phyloP scores from a whole-genome alignment of 805 yeast genomes.

The Lachancea dasiensis region DNA sequence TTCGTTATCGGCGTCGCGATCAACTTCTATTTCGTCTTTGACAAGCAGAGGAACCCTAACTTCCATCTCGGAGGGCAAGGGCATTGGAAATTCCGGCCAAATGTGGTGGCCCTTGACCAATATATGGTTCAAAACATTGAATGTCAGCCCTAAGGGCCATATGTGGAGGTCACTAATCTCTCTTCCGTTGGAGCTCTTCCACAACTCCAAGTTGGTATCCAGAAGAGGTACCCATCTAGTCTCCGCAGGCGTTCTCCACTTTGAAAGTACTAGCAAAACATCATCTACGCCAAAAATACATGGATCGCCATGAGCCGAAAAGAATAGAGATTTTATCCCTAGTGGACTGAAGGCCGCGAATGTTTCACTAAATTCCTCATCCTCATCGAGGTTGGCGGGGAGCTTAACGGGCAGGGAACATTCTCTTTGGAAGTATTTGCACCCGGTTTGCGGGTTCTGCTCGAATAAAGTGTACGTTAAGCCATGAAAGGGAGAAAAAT shows the following conservation, averaged over 20 bases:
- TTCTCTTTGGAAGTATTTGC: conserved; percentile 39
- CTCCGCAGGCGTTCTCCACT: conserved; percentile 74
- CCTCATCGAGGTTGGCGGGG: conserved; percentile 15
- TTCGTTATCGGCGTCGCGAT: conserved; percentile 17
- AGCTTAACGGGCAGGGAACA: conserved; percentile 38
- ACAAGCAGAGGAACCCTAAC: conserved; percentile 55
- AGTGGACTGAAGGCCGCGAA: conserved; percentile 24
- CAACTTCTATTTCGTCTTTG: conserved; percentile 28
- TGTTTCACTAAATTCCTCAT: conserved; percentile 32
- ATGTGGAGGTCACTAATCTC: conserved; percentile 48
- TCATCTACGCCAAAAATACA: conserved; percentile 78
- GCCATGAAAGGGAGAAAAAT: conserved; percentile 30
- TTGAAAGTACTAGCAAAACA: conserved; percentile 57
- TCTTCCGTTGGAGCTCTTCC: conserved; percentile 46
- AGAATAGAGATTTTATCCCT: conserved; percentile 63
- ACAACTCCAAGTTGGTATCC: conserved; percentile 43
- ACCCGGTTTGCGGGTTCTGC: conserved; percentile 21
- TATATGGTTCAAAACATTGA: conserved; percentile 66
- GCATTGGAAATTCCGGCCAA: conserved; percentile 79
- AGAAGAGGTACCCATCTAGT: conserved; percentile 85
- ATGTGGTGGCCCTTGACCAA: conserved; percentile 58
- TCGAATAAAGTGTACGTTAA: conserved; percentile 27
- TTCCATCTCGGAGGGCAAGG: conserved; percentile 75
- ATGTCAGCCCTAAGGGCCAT: conserved; percentile 83
- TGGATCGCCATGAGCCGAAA: conserved; percentile 86